Evolutionary conservation across 75 land plant genomes (phyloP), one percentile per base, ranked within the genome.

Genomic region (Chamaecyparis obtusa): DNA sequence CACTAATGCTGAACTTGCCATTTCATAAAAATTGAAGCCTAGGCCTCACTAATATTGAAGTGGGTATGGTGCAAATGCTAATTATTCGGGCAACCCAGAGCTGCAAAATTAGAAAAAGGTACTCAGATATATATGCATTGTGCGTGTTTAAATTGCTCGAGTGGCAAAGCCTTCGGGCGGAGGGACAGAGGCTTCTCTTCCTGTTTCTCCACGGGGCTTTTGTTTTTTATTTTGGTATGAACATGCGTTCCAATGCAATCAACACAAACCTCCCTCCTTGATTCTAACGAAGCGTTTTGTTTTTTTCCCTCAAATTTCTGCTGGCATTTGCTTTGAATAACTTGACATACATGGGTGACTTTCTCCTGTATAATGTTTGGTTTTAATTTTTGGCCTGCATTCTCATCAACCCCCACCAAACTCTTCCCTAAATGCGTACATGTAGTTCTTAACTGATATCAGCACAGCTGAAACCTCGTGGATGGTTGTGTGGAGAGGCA

Each of bases 1-100:
- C 36, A 72, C 36, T 33, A 72, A 24, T 72, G 76, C 76, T 72
- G 76, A 72, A 72, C 76, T 72, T 72, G 76, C 76, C 76, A 72
- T 72, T 33, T 72, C 76, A 9, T 21, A 72, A 72, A 11, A 21
- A 30, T 72, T 72, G 76, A 13, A 32, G 76, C 15, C 36, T 33
- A 10, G 32, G 10, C 15, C 11, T 32, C 36, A 13, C 16, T 32
- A 72, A 10, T 72, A 32, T 2, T 72, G 76, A 33, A 72, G 15
- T 72, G 36, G 36, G 35, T 51, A 13, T 32, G 32, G 33, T 10
- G 76, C 76, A 72, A 72, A 1, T 33, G 76, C 54, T 51, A 33
- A 32, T 36, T 21, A 72, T 32, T 10, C 36, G 36, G 13, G 27
- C 76, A 72, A 72, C 33, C 33, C 14, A 15, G 2, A 39, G 2